phyloP scores from a whole-genome alignment of 1,284 basidiomycete species.

The Fomitopsis pinicola region DNA sequence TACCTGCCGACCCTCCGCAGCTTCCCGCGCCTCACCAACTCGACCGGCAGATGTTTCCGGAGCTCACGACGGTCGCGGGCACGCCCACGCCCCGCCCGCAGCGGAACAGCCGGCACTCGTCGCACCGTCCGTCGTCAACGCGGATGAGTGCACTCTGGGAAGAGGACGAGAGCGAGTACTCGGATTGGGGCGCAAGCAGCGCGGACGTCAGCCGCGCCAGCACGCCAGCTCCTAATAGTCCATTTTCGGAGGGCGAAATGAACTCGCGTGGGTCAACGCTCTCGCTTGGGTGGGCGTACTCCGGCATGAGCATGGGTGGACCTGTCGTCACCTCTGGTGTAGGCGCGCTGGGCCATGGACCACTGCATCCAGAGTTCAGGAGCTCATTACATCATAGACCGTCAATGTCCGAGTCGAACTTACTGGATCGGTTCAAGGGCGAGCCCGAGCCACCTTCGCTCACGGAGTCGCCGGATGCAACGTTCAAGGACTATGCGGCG shows the following conservation, averaged over 20 bases:
- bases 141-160: slow-evolving; percentile 42
- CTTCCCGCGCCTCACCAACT: slow-evolving; percentile 9
- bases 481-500: slow-evolving; percentile 23
- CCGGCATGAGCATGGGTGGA: background rate
- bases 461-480: slow-evolving; percentile 21
- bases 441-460: slow-evolving; percentile 14
- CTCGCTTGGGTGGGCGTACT: slow-evolving; percentile 5
- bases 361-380: background rate
- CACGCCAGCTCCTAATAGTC: slow-evolving; percentile 16
- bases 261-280: background rate
- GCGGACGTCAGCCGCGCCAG: slow-evolving; percentile 24
- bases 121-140: slow-evolving; percentile 14
- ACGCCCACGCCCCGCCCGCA: slow-evolving; percentile 9
- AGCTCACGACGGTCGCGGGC: slow-evolving; percentile 4
- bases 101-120: slow-evolving; percentile 15
- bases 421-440: slow-evolving; percentile 9
- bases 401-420: slow-evolving; percentile 8
- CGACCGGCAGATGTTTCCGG: slow-evolving; percentile 12
- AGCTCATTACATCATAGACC: background rate
- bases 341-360: background rate
- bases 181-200: slow-evolving; percentile 9
- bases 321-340: slow-evolving; percentile 1
- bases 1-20: slow-evolving; percentile 4
- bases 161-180: slow-evolving; percentile 35
- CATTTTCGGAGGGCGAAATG: slow-evolving; percentile 4